Evolutionary conservation across 768 basidiomycete species (phyloP), one percentile per base, ranked within the genome.

Genomic region (Boletus subcaerulescens): DNA sequence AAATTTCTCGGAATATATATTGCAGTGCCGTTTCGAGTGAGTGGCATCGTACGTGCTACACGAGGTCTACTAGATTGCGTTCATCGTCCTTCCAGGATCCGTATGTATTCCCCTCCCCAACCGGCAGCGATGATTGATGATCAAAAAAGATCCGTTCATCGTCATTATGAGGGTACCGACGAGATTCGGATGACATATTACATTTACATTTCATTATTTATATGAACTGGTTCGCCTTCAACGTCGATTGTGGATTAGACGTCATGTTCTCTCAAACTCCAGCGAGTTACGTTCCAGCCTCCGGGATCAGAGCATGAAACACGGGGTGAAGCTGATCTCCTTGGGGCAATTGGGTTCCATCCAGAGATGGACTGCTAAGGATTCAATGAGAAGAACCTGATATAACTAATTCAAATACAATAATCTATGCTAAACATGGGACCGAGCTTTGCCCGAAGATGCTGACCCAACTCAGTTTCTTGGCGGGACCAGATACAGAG

Each of bases 181-280:
- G 51, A 50, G 39, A 56, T 62, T 48, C 36, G 31, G 45, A 8
- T 51, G 48, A 1, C 29, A 22, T 43, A 13, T 35, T 41, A 26
- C 17, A 29, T 63, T 48, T 59, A n/a, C 51, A 49, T 56, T 39
- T 1, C n/a, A 4, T 35, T 48, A n/a, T 51, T 12, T 41, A 53
- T 40, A 60, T 52, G 45, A 52, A 48, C 33, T 31, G 22, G 14
- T n/a, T 35, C 20, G 29, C 29, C 41, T 47, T 29, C 20, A 32
- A 26, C 8, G 22, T 38, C 48, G 26, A 44, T 39, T n/a, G 24
- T 18, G 33, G 31, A 4, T 39, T 13, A 35, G 12, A 11, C 33
- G 13, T 33, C 12, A 13, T 33, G 33, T 5, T 35, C 26, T 29
- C 26, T 29, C 26, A 14, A 11, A 35, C 33, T 14, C 33, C 33